phyloP scores from a whole-genome alignment of 345 rosid genomes.

The Populus nigra region DNA sequence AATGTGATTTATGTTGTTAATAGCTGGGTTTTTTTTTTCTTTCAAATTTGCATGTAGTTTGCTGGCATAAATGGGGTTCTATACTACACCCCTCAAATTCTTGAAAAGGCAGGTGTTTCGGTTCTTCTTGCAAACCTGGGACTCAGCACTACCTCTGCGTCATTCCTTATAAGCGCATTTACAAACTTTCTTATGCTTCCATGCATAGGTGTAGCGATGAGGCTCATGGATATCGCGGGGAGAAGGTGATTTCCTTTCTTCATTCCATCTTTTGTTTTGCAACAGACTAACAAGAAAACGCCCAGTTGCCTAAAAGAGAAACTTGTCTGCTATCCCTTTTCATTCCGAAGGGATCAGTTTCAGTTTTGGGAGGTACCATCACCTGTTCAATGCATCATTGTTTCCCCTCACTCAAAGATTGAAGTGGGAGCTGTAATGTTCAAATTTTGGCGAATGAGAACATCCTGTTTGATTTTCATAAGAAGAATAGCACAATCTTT shows the following conservation, averaged over 20 bases:
- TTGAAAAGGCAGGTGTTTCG: constrained; percentile 84
- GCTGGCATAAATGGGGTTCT: constrained; percentile 95
- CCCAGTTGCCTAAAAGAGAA: background rate
- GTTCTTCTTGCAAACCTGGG: constrained; percentile 79
- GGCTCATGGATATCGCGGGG: constrained; percentile 89
- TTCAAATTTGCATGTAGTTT: constrained; percentile 48
- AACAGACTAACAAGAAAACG: background rate
- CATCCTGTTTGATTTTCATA: background rate
- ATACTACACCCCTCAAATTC: constrained; percentile 98
- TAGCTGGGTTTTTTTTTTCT: background rate
- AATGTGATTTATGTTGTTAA: background rate
- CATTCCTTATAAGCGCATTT: constrained; percentile 86
- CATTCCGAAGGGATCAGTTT: background rate
- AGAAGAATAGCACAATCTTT: background rate
- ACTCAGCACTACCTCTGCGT: constrained; percentile 67
- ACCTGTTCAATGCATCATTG: background rate
- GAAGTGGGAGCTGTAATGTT: background rate
- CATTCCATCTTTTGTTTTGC: background rate
- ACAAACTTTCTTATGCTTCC: constrained; percentile 94
- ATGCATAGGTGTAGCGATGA: constrained; percentile 84
- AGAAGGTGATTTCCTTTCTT: constrained; percentile 55
- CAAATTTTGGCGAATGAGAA: background rate
- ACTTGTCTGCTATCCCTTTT: background rate
- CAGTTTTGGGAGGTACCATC: background rate
- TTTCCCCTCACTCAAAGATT: background rate